Percentiles rank a stretch among this genome's conserved stretches.
Conservation (phyloP, 2,329 filamentous ascomycete genomes). For the Arthrinium puccinioides region DNA sequence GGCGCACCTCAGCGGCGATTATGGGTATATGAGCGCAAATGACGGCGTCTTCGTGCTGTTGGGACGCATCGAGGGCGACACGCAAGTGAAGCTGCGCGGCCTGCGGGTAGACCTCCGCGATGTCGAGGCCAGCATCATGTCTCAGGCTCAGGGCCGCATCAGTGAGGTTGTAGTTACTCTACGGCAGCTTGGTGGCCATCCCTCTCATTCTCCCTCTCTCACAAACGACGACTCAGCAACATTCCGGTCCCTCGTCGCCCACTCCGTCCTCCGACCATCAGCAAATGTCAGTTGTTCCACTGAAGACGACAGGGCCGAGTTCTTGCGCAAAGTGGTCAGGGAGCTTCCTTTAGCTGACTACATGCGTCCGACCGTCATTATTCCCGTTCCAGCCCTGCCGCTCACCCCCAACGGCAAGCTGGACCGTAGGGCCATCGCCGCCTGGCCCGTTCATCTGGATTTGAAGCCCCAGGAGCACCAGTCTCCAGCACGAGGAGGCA, state of each 20-base stretch:
- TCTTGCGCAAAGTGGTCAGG: background rate
- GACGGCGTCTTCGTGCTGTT: constrained; percentile 28
- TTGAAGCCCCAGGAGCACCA: background rate
- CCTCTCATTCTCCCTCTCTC: background rate
- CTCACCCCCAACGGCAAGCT: background rate
- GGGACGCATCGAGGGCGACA: constrained; percentile 30
- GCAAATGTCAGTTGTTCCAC: background rate
- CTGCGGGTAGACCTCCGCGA: constrained; percentile 29
- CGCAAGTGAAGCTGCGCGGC: constrained; percentile 20
- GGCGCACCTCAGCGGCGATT: constrained; percentile 29
- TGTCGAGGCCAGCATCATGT: constrained; percentile 16
- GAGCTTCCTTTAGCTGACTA: background rate
- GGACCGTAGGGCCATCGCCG: background rate
- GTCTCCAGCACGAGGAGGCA: background rate
- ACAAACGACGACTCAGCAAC: constrained; percentile 7
- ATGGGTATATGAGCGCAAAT: constrained; percentile 21
- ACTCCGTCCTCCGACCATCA: background rate
- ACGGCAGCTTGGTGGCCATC: background rate
- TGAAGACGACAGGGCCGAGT: background rate
- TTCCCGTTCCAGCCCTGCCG: background rate
- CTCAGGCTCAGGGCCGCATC: constrained; percentile 5
- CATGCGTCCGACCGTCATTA: background rate
- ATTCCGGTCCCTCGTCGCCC: constrained; percentile 5
- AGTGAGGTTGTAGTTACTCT: background rate
- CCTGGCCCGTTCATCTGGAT: background rate